Conservation (phyloP, 208 protist genomes). For the Wallacemonas rigidus region DNA sequence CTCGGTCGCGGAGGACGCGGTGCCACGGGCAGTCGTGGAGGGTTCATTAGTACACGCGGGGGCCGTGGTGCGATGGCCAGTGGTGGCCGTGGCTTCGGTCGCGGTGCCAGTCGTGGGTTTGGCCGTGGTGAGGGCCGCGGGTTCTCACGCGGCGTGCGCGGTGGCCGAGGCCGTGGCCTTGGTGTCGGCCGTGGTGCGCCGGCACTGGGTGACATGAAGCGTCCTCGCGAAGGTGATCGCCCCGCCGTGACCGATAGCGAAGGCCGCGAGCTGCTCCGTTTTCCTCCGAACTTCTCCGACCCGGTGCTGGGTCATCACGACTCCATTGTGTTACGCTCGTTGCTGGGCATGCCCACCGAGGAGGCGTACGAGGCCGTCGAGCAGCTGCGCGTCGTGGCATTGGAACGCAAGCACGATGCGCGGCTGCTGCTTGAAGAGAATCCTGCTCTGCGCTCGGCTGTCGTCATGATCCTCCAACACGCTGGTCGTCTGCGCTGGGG, state of each 20-base stretch:
- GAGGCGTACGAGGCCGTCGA: slow-evolving; percentile 89
- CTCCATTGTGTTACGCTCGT: slow-evolving; percentile 50
- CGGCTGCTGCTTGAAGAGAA: slow-evolving; percentile 61
- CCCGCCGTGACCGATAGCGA: slow-evolving; percentile 21
- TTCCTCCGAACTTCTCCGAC: slow-evolving; percentile 59
- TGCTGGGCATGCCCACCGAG: slow-evolving; percentile 51
- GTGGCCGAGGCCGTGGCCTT: slow-evolving; percentile 9
- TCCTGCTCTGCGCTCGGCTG: slow-evolving; percentile 67
- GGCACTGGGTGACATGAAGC: background rate
- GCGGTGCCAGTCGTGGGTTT: slow-evolving; percentile 19
- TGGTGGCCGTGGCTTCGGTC: slow-evolving; percentile 22
- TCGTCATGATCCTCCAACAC: slow-evolving; percentile 86
- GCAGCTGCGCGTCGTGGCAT: slow-evolving; percentile 82
- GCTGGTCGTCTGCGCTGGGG: slow-evolving; percentile 51
- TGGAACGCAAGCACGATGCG: slow-evolving; percentile 71
- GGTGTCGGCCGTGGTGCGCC: slow-evolving; percentile 7
- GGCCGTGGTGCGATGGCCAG: slow-evolving; percentile 1
- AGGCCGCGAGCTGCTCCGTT: slow-evolving; percentile 43
- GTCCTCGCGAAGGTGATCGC: slow-evolving; percentile 11
- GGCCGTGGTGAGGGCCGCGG: slow-evolving; percentile 19
- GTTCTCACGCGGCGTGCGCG: slow-evolving; percentile 6
- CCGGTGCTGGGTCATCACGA: slow-evolving; percentile 67
- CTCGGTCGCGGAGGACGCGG: slow-evolving; percentile 22
- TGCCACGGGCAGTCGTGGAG: slow-evolving; percentile 6
- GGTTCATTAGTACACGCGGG: background rate